Base-by-base conservation (phyloP, 1,284 basidiomycete species). In the Stygiomarasmius scandens region DNA sequence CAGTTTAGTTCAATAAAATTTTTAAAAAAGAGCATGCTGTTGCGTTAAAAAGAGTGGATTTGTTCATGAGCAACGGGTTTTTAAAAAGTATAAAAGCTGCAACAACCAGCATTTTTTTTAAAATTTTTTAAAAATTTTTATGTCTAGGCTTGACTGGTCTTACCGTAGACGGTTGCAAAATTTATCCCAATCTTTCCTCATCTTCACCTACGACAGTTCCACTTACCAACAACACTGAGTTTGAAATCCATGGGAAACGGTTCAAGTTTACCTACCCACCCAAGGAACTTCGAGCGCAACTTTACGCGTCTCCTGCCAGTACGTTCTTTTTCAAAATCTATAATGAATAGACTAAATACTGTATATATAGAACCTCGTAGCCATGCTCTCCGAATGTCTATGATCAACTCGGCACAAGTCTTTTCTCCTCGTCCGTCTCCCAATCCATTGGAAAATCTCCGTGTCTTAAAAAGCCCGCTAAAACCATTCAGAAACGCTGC, bases 401-500 rank as follows among this genome's bases (percentile, higher is more conserved):
- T 91, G 85, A 89, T 91, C 45, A 78, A 84, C 32, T 85, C 84
- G 56, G 86, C 86, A 0, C 80, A 88, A 62, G 87, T 91, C 3
- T 89, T 90, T 68, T 82, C 83, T 1, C 89, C 87, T 0, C 68
- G 81, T 8, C 85, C 85, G 0, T 84, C 81, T 48, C 68, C 72
- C 2, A 78, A 87, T 65, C 84, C 86, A 1, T 69, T 75, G 38
- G 84, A 84, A 67, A 89, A 89, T 61, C 74, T 89, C 1, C 77
- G 81, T 3, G 74, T 87, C 43, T 75, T 89, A 2, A 79, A 85
- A 66, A 83, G 78, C 12, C 86, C 86, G 0, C 65, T 87, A 19
- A 84, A 82, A 58, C 69, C 76, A 9, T 74, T 75, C 59, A 71
- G 25, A 11, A 52, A 38, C 11, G 19, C 67, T 55, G 69, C 70